Base-by-base conservation (phyloP, 345 rosid genomes). In the Noccaea bulbosa region DNA sequence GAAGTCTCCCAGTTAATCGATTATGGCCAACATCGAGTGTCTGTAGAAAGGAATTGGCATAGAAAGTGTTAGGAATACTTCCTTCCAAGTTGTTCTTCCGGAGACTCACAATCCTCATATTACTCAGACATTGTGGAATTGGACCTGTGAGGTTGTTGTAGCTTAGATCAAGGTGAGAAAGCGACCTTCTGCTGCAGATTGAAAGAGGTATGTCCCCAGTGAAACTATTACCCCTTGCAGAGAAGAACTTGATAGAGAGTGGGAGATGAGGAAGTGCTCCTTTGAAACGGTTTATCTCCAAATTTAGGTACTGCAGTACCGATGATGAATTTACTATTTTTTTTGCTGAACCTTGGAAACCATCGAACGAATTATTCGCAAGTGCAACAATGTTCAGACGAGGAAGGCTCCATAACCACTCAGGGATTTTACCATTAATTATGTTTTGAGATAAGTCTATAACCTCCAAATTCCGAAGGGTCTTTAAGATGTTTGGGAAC, bases 341-440 rank as follows among this genome's bases (percentile, higher is more conserved):
- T 6, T 53, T 4, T 0, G 24, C 0, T 0, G 62, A 67, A 56
- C 71, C 71, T 67, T 67, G 11, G 12, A 52, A 67, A 11, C 71
- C 51, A 0, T 4, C 14, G 8, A 67, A 15, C 0, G 5, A 53
- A 22, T 67, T 53, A 5, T 15, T 1, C n/a, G n/a, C n/a, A n/a
- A n/a, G n/a, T n/a, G n/a, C n/a, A n/a, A n/a, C n/a, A n/a, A n/a
- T n/a, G 7, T 0, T 1, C 1, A 65, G 47, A 22, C 5, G 46
- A 37, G 68, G 55, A 33, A 63, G 44, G 8, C 7, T 64, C 69
- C 69, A 64, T 35, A 64, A 64, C 69, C 69, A 64, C 59, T 50
- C 10, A 0, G 70, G 38, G 2, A 50, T 1, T n/a, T 65, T 65
- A 0, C 58, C 70, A 8, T 38, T 37, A 6, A 65, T 22, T 8